These are phyloP conservation scores for Paulownia fortunei DNA, from an alignment of 257 asterid species.

Conservation along the genomic window DNA sequence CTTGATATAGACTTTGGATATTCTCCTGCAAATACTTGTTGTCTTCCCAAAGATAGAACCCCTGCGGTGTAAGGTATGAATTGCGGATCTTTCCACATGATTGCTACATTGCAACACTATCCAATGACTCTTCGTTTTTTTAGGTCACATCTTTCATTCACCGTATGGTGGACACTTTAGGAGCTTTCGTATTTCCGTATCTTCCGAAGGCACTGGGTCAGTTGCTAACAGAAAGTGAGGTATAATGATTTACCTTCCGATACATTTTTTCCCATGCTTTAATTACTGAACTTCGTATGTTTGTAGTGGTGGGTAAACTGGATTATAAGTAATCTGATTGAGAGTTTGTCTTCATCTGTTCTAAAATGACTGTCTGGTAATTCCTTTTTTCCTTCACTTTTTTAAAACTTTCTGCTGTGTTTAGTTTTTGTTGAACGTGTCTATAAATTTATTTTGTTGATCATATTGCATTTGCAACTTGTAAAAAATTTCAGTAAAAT, in stretches of 20 bases:
- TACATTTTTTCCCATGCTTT: not conserved
- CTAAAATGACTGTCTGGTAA: not conserved
- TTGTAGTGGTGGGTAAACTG: not conserved
- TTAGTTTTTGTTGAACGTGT: constrained; percentile 2
- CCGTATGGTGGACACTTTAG: constrained; percentile 96
- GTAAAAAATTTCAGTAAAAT: not conserved
- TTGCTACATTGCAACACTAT: not conserved
- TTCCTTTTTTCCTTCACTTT: not conserved
- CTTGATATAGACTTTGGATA: constrained; percentile 51
- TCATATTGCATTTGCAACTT: constrained; percentile 21
- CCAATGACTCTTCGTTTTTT: constrained; percentile 36
- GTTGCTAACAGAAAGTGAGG: constrained; percentile 92
- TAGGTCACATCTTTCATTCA: constrained; percentile 93
- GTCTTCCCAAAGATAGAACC: constrained; percentile 81
- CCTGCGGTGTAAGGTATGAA: constrained; percentile 81
- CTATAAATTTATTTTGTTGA: constrained; percentile 2
- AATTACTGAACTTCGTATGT: not conserved
- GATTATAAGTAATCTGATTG: not conserved
- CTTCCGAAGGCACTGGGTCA: constrained; percentile 93
- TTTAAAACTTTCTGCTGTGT: not conserved
- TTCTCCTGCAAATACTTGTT: constrained; percentile 81
- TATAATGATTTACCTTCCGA: constrained; percentile 35
- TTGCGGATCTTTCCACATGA: constrained; percentile 18
- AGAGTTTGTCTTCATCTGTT: not conserved
- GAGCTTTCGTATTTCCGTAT: constrained; percentile 82